A percentile compares a stretch with the other conserved stretches of the same genome.
These are phyloP conservation scores for Neurospora sp. DNA, from an alignment of 495 filamentous ascomycete species.

Conservation along the genomic window DNA sequence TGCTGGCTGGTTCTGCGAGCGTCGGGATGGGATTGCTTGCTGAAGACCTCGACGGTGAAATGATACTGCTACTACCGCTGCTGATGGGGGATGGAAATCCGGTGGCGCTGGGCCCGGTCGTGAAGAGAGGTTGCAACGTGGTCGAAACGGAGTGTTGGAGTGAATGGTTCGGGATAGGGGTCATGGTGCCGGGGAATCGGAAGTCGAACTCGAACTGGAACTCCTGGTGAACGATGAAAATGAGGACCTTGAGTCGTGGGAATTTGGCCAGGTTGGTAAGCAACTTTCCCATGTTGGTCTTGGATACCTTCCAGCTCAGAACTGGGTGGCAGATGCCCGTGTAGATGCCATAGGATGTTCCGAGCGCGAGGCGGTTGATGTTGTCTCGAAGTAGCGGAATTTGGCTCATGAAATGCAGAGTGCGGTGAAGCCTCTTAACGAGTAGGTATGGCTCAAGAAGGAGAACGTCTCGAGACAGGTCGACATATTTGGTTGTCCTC, in stretches of 20 bases:
- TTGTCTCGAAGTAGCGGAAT: conserved; percentile 34
- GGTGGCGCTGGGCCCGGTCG: background rate
- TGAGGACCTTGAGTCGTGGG: conserved; percentile 28
- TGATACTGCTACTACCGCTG: background rate
- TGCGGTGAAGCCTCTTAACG: conserved; percentile 37
- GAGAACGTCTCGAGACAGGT: conserved; percentile 36
- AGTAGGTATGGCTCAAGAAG: conserved; percentile 41
- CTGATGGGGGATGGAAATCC: conserved; percentile 5
- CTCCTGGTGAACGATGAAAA: conserved; percentile 38
- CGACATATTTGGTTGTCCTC: conserved; percentile 35
- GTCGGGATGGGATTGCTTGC: background rate
- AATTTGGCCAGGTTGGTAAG: conserved; percentile 34
- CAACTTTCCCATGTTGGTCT: conserved; percentile 38
- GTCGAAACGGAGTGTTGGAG: background rate
- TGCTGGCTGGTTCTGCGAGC: background rate
- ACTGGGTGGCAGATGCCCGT: conserved; percentile 37
- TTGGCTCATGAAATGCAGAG: conserved; percentile 38
- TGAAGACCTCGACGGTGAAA: background rate
- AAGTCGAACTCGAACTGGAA: conserved; percentile 37
- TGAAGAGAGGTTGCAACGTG: background rate
- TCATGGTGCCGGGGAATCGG: conserved; percentile 19
- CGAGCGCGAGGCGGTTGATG: conserved; percentile 33
- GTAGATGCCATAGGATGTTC: conserved; percentile 38
- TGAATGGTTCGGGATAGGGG: conserved; percentile 10
- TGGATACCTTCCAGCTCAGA: conserved; percentile 36